These are phyloP conservation scores for Platanthera guangdongensis DNA, from an alignment of 106 monocot species.

Conservation along the genomic window DNA sequence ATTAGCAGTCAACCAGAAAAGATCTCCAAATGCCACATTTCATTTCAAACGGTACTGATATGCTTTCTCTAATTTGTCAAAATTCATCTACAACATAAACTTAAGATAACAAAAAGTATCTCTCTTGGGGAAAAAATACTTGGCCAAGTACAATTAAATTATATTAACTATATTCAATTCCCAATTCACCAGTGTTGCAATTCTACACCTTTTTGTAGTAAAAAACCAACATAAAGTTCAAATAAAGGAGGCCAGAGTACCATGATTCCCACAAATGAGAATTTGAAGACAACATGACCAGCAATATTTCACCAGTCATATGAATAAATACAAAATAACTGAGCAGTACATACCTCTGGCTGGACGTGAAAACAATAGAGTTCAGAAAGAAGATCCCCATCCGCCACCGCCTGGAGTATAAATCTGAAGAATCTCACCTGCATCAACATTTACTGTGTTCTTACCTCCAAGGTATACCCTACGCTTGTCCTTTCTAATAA, in stretches of 20 bases:
- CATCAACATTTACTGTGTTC: slow-evolving; percentile 59
- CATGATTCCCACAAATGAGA: background rate
- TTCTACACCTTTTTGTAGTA: too few relatives aligned
- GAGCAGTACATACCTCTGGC: background rate
- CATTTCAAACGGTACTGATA: too few relatives aligned
- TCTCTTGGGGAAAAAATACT: too few relatives aligned
- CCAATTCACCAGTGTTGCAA: too few relatives aligned
- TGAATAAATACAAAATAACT: background rate
- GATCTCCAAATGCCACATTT: too few relatives aligned
- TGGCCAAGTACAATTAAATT: too few relatives aligned
- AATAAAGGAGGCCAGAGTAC: background rate
- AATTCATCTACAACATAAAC: too few relatives aligned
- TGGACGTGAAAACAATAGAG: background rate
- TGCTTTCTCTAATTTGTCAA: too few relatives aligned
- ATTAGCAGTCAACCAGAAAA: too few relatives aligned
- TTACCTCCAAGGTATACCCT: slow-evolving; percentile 82
- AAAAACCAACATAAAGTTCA: too few relatives aligned
- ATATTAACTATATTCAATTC: too few relatives aligned
- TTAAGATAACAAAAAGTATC: too few relatives aligned
- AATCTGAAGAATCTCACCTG: slow-evolving; percentile 77
- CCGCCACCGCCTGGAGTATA: slow-evolving; percentile 93
- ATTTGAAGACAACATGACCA: background rate
- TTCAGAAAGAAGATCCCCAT: slow-evolving; percentile 40
- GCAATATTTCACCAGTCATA: background rate
- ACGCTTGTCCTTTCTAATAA: slow-evolving; percentile 58